A percentile compares a stretch with the other conserved stretches of the same genome.
Conservation (phyloP, 2,329 filamentous ascomycete genomes). For the Claviceps pazoutovae region DNA sequence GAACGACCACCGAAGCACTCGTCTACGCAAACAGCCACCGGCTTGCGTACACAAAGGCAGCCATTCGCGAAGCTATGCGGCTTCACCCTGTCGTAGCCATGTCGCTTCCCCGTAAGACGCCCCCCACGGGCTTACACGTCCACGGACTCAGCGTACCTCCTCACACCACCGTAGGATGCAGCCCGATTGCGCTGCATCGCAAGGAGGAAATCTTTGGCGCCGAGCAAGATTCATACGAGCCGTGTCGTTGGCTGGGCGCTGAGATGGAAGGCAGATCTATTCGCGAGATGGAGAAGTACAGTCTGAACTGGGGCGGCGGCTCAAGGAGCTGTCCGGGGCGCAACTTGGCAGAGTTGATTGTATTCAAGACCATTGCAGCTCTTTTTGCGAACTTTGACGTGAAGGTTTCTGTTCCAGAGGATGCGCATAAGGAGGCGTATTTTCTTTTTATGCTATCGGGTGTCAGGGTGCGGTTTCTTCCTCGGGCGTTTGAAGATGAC, state of each 20-base stretch:
- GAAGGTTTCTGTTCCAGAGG: constrained; percentile 22
- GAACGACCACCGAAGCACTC: constrained; percentile 7
- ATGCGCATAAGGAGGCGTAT: constrained; percentile 29
- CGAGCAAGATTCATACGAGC: constrained; percentile 28
- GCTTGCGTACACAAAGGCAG: constrained; percentile 19
- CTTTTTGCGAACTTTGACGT: constrained; percentile 32
- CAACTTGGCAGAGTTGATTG: constrained; percentile 35
- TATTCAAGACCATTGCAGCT: constrained; percentile 28
- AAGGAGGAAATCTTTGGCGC: constrained; percentile 34
- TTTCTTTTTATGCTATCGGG: constrained; percentile 40
- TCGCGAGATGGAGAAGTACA: constrained; percentile 33
- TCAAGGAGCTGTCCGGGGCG: constrained; percentile 35
- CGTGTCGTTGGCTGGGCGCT: constrained; percentile 31
- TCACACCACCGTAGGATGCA: constrained; percentile 36
- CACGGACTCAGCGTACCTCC: constrained; percentile 28
- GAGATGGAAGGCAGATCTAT: constrained; percentile 4
- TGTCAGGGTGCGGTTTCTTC: constrained; percentile 26
- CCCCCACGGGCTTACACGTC: constrained; percentile 20
- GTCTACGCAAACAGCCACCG: constrained; percentile 1
- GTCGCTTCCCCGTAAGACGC: constrained; percentile 33
- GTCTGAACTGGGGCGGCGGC: constrained; percentile 38
- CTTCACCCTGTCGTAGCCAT: constrained; percentile 38
- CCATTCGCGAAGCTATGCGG: constrained; percentile 37
- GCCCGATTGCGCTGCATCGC: constrained; percentile 34
- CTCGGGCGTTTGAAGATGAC: background rate